phyloP scores from a whole-genome alignment of 2,329 filamentous ascomycete species.

The Coniochaeta sp. region DNA sequence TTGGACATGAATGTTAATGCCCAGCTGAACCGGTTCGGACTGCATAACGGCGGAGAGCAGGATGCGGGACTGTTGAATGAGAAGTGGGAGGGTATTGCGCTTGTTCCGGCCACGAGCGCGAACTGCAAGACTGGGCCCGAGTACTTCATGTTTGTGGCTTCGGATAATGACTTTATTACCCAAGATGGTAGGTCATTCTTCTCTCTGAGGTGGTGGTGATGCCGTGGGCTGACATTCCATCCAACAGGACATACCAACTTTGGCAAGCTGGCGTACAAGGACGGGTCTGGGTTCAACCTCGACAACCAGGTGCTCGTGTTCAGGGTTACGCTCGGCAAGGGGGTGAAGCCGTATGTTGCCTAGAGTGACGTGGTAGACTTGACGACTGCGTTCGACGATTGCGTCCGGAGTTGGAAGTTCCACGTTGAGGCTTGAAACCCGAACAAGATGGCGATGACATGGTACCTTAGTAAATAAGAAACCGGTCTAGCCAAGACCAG shows the following conservation, averaged over 20 bases:
- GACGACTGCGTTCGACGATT: too few relatives aligned
- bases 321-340: conserved; percentile 35
- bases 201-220: neutral
- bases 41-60: conserved; percentile 61
- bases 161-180: conserved; percentile 71
- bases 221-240: neutral
- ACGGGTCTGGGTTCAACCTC: conserved; percentile 48
- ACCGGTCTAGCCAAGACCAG: neutral
- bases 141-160: conserved; percentile 61
- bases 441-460: too few relatives aligned
- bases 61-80: conserved; percentile 59
- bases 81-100: conserved; percentile 67
- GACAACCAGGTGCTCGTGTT: conserved; percentile 60
- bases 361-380: conserved; percentile 20
- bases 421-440: too few relatives aligned
- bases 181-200: conserved; percentile 49
- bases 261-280: conserved; percentile 48
- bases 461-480: too few relatives aligned
- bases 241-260: conserved; percentile 39
- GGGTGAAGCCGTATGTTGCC: conserved; percentile 14
- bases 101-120: conserved; percentile 49
- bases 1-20: conserved; percentile 61
- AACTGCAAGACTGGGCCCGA: conserved; percentile 40
- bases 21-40: conserved; percentile 57
- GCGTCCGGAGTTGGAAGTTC: too few relatives aligned